Evolutionary conservation across 805 yeast species (phyloP), one percentile per base, ranked within the genome.

Genomic region (Spathaspora boniae): DNA sequence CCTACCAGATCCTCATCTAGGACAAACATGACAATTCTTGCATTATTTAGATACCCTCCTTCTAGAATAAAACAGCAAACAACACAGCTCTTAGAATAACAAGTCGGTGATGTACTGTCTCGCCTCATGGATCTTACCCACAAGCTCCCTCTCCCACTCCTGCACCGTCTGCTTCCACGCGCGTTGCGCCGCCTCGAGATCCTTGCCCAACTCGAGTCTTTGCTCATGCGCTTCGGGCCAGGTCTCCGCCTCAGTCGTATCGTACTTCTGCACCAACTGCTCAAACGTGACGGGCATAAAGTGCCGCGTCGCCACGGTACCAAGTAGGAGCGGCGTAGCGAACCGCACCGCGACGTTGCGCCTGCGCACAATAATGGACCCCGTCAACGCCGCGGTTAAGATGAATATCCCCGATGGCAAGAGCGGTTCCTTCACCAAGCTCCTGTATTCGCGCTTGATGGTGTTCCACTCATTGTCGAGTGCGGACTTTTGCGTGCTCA

Each of bases 1-100:
- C 88, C 0, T 76, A 69, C 38, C 82, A 79, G 47, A 70, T 81
- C 31, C n/a, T n/a, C n/a, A n/a, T n/a, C n/a, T n/a, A n/a, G n/a
- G n/a, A n/a, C 12, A 43, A 46, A 15, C 33, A 36, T 36, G 36
- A 38, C 7, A 36, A 26, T 34, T 41, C 33, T 6, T 26, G 6
- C n/a, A n/a, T 27, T 34, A 27, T 5, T 8, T 12, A 31, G 18
- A 18, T 34, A 27, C 16, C 23, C 11, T 12, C 11, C 12, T 22
- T 22, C 11, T 22, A 22, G 31, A 11, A 28, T n/a, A 29, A 4
- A 20, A 14, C 6, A 11, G 7, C 16, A 6, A 11, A 22, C 33
- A 31, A 17, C 31, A 21, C 28, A n/a, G n/a, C n/a, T n/a, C n/a
- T n/a, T n/a, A n/a, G n/a, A n/a, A n/a, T n/a, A 33, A 21, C 16